Evolutionary conservation across 768 basidiomycete species (phyloP), one percentile per base, ranked within the genome.

Genomic region (Russula brevipes): DNA sequence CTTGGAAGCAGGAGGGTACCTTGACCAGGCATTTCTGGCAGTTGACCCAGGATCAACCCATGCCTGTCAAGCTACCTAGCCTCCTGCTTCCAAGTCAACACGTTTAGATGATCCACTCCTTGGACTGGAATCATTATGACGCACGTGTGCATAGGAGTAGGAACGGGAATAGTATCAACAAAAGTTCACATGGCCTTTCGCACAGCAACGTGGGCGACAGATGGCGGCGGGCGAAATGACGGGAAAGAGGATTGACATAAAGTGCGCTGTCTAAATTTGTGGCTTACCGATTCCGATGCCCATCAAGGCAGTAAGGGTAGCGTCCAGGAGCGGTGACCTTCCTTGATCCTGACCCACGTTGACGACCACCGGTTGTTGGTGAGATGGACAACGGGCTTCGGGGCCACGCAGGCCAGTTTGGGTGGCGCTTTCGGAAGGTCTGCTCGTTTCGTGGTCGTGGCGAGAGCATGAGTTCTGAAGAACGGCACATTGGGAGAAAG

Each of bases 221-320:
- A 53, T 12, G n/a, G 3, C 54, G n/a, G 3, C 54, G 41, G 8
- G n/a, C 39, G 45, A 30, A n/a, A 54, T 41, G 19, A 52, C 1
- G 38, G 9, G 38, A n/a, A 41, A 39, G 58, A 31, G 39, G 8
- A 56, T 56, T 19, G 11, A 53, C 8, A 53, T 12, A 44, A 30
- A 12, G 16, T 17, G 39, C 42, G 11, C 24, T 35, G 53, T 47
- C 17, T 11, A 42, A 47, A 50, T 36, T 33, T 33, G 12, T 41
- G 14, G 69, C 73, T 70, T 57, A 50, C 71, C 66, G 30, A 68
- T 66, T 31, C 64, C 64, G 7, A 68, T 62, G 19, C 66, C 64
- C 66, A 66, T 67, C 7, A 67, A 31, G 11, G 66, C 57, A 9
- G 66, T 49, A 41, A 67, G 53, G 3, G 57, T 24, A 17, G 66